Evolutionary conservation across 495 filamentous ascomycete species (phyloP), one percentile per base, ranked within the genome.

Genomic region (Tuber calosporum): DNA sequence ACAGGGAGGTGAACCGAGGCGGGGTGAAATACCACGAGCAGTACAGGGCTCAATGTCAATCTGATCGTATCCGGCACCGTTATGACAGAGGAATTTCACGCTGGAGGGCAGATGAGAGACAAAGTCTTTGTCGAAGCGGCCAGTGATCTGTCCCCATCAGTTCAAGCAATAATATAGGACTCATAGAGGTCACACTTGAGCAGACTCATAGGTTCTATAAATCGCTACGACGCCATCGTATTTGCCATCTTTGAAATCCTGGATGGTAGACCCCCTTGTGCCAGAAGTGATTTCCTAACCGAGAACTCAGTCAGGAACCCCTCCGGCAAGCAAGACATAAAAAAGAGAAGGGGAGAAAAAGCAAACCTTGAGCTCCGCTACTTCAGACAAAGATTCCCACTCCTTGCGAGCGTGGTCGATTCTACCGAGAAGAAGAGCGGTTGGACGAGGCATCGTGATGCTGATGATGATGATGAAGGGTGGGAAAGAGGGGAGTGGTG

Each of bases 31-130:
- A 85, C 86, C 85, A 75, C 86, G 84, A 41, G 85, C 83, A 20
- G 89, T 86, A 82, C 91, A 93, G n/a, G 87, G 89, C 8, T 86
- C 77, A 38, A 93, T 85, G 77, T 94, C 90, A 40, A 95, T 87
- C 73, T 93, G 91, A 77, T 95, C 92, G 81, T 95, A 95, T 4
- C 92, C 92, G 40, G 92, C 92, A 43, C 93, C 93, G 79, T 93
- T 94, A 81, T 97, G 93, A 80, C 88, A 91, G 75, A 97, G 87
- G 82, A 91, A 97, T 75, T 87, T 89, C 53, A 96, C 81, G 4
- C 87, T 89, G 41, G 82, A 78, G 1, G 93, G 93, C 20, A 92
- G 84, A 8, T 83, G 81, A 6, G 85, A 81, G 67, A 92, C 80
- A 71, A 92, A 76, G 75, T 89, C 88, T 26, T 81, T 83, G 74